Base-by-base conservation (phyloP, 306 rosid species). In the Calophaca sinica region DNA sequence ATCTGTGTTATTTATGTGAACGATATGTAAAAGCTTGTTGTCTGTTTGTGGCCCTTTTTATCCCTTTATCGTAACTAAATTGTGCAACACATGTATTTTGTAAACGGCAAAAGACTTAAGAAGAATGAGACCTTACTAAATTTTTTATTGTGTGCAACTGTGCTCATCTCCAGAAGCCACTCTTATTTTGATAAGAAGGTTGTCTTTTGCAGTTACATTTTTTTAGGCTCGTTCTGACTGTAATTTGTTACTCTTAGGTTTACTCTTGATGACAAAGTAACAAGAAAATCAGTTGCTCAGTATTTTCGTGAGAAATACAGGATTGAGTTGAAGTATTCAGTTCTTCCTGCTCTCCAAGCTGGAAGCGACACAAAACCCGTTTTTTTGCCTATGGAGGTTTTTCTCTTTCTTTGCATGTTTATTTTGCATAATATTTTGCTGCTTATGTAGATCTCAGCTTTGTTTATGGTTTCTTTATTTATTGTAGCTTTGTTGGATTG, bases 331-430 rank as follows among this genome's bases (percentile, higher is more conserved):
- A 33, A 46, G 44, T 9, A 6, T 68, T 13, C 33, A 38, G 7
- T 2, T 45, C 80, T 90, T 77, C 96, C 97, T 51, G 99, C 99
- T 6, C 58, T 94, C 5, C 89, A 86, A 80, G 81, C 91, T 39
- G 98, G 98, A n/a, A 87, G 71, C 50, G 86, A 89, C 54, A 5
- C 83, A 0, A 93, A 65, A 8, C 96, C 96, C 4, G 29, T 11
- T 8, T 90, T 70, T 77, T 62, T 93, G 52, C 98, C 98, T 0
- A 84, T 93, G 89, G 98, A 93, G 96, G 98, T 93, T 44, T 70
- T 55, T 33, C n/a, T 20, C 20, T 59, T 12, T 9, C 1, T n/a
- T 2, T 26, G 6, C 59, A 26, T 26, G 3, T 50, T 38, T n/a
- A 20, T 57, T 13, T 41, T 54, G 28, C 5, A 13, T 50, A 39